A percentile compares a stretch with the other conserved stretches of the same genome.
These are phyloP conservation scores for Thelonectria olida DNA, from an alignment of 2,329 filamentous ascomycete genomes.

Conservation along the genomic window DNA sequence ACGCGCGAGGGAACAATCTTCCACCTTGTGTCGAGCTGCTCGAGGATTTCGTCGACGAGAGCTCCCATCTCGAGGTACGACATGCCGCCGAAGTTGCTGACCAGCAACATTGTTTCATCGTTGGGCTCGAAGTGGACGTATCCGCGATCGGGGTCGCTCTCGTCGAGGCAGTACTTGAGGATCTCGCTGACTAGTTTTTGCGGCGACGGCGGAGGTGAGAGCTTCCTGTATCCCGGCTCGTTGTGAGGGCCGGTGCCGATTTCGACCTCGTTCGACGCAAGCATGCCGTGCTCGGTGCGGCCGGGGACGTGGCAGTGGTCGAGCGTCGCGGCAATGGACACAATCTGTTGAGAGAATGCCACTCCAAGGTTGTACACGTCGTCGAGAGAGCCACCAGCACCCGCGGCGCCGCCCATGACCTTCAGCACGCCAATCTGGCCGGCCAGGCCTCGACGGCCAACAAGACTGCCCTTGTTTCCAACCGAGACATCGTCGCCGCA, in stretches of 20 bases:
- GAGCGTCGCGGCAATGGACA: conserved; percentile 66
- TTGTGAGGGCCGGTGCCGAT: conserved; percentile 75
- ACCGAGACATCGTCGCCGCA: conserved; percentile 74
- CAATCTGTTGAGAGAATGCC: conserved; percentile 60
- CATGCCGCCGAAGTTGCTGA: conserved; percentile 69
- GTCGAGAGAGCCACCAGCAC: conserved; percentile 57
- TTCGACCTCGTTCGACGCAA: conserved; percentile 63
- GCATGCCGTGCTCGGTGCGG: conserved; percentile 56
- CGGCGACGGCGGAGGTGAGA: conserved; percentile 60
- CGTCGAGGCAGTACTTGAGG: conserved; percentile 68
- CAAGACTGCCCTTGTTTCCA: conserved; percentile 64
- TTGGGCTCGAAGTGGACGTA: conserved; percentile 58
- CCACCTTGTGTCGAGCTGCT: conserved; percentile 59
- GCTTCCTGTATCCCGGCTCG: conserved; percentile 68
- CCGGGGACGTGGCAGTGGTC: conserved; percentile 70
- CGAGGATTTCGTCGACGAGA: conserved; percentile 61
- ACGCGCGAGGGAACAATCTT: conserved; percentile 62
- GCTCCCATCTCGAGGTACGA: conserved; percentile 66
- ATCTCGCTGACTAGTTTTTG: conserved; percentile 64
- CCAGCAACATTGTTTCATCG: conserved; percentile 61
- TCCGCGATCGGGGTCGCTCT: conserved; percentile 58
- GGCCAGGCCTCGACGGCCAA: conserved; percentile 69
- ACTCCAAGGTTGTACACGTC: conserved; percentile 60
- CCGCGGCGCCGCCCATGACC: conserved; percentile 61
- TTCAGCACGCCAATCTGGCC: conserved; percentile 70